phyloP scores from a whole-genome alignment of 75 land plant species.

The Pseudotsuga menziesii region DNA sequence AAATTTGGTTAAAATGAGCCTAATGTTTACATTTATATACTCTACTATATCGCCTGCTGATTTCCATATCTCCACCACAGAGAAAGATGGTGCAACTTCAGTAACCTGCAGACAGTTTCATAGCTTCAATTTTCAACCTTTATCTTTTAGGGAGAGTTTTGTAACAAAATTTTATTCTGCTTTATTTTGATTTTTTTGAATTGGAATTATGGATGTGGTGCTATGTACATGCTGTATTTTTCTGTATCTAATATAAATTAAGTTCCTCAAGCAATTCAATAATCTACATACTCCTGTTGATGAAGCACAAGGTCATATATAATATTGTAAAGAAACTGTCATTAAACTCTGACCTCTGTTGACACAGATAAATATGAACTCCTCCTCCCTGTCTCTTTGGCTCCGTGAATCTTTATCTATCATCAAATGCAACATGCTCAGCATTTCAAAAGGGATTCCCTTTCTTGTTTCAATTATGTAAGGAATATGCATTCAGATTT shows the following conservation, averaged over 20 bases:
- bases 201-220: no score
- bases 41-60: constrained; percentile 46
- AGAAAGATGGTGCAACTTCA: constrained; percentile 67
- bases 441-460: neutral
- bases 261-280: neutral
- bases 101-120: constrained; percentile 39
- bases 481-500: neutral
- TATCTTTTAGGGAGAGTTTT: no score
- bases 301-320: neutral
- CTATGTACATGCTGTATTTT: no score
- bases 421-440: neutral
- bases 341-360: constrained; percentile 34
- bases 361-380: constrained; percentile 23
- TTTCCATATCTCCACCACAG: constrained; percentile 64
- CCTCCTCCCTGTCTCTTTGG: constrained; percentile 16
- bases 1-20: neutral
- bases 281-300: neutral
- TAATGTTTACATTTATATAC: constrained; percentile 43
- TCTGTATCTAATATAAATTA: neutral
- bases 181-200: no score
- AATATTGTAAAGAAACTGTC: neutral
- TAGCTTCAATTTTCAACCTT: neutral
- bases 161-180: no score
- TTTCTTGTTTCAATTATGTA: neutral
- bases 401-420: constrained; percentile 36